Evolutionary conservation across 495 filamentous ascomycete genomes (phyloP).

Genomic region (Aspergillus asperescens): DNA sequence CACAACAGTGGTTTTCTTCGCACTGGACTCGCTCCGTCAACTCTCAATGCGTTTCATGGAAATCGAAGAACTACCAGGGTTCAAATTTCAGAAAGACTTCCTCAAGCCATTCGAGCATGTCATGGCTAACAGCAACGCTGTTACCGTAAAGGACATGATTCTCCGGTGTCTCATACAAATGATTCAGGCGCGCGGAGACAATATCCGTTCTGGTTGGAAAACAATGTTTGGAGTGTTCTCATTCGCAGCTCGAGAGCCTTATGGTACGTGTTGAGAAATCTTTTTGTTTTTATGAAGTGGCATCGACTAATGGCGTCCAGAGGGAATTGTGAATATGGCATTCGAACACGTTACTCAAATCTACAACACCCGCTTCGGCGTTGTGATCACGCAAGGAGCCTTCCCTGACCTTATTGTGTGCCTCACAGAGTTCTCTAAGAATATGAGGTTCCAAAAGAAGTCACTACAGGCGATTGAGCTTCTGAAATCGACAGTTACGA

Average conservation of each 20-base stretch:
- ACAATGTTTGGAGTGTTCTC: slow-evolving; percentile 99
- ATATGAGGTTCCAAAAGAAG: slow-evolving; percentile 95
- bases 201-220: slow-evolving; percentile 95
- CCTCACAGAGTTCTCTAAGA: slow-evolving; percentile 97
- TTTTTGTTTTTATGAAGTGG: neutral
- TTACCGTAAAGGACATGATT: slow-evolving; percentile 96
- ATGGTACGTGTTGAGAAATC: slow-evolving; percentile 46
- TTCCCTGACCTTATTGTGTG: slow-evolving; percentile 96
- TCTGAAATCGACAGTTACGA: slow-evolving; percentile 81
- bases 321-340: slow-evolving; percentile 91
- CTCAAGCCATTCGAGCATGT: slow-evolving; percentile 97
- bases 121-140: slow-evolving; percentile 82
- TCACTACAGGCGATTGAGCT: slow-evolving; percentile 94
- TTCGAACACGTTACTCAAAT: slow-evolving; percentile 96
- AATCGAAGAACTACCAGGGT: slow-evolving; percentile 92
- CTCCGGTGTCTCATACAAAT: slow-evolving; percentile 96
- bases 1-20: slow-evolving; percentile 93
- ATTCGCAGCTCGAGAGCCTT: slow-evolving; percentile 85
- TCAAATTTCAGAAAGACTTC: slow-evolving; percentile 99
- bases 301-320: slow-evolving; percentile 33
- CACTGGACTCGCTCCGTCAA: slow-evolving; percentile 88
- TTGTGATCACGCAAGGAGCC: slow-evolving; percentile 92
- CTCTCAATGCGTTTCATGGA: slow-evolving; percentile 98
- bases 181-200: slow-evolving; percentile 93
- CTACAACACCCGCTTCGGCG: slow-evolving; percentile 95